Evolutionary conservation across 2,329 filamentous ascomycete species (phyloP).

Genomic region (Exophiala sideris): DNA sequence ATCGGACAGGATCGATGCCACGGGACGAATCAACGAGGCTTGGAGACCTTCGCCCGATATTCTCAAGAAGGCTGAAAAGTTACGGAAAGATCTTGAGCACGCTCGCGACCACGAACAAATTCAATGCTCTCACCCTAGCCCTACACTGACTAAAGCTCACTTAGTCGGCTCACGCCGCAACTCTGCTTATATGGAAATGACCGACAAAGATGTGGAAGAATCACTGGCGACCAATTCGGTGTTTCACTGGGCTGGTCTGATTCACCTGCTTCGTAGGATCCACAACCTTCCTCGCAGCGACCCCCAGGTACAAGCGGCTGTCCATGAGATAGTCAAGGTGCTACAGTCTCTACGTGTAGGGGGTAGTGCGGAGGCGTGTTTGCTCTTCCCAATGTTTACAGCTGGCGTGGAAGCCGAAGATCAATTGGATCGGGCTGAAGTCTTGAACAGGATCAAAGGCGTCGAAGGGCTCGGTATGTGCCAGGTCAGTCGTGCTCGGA

Average conservation of each 20-base stretch:
- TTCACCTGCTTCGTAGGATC: constrained; percentile 72
- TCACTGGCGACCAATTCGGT: constrained; percentile 71
- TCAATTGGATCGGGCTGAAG: constrained; percentile 53
- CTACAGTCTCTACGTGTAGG: constrained; percentile 62
- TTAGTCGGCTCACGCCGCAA: constrained; percentile 17
- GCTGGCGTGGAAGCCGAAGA: constrained; percentile 71
- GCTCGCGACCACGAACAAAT: constrained; percentile 45
- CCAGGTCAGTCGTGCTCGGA: constrained; percentile 64
- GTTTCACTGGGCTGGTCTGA: constrained; percentile 74
- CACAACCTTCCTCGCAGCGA: constrained; percentile 59
- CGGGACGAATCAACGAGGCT: constrained; percentile 47
- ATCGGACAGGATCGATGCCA: constrained; percentile 57
- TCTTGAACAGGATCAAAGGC: constrained; percentile 63
- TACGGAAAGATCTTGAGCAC: constrained; percentile 61
- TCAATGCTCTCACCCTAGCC: constrained; percentile 39
- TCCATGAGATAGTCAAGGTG: constrained; percentile 61
- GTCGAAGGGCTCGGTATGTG: constrained; percentile 73
- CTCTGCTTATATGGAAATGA: constrained; percentile 46
- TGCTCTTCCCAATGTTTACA: constrained; percentile 78
- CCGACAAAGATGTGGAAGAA: constrained; percentile 59
- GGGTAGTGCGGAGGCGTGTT: constrained; percentile 68
- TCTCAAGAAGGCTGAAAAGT: constrained; percentile 54
- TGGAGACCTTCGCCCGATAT: constrained; percentile 60
- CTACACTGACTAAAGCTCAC: constrained; percentile 26
- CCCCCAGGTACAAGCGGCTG: constrained; percentile 59